These are phyloP conservation scores for Schizosaccharomyces lindneri DNA, from an alignment of 805 yeast species.

Conservation along the genomic window DNA sequence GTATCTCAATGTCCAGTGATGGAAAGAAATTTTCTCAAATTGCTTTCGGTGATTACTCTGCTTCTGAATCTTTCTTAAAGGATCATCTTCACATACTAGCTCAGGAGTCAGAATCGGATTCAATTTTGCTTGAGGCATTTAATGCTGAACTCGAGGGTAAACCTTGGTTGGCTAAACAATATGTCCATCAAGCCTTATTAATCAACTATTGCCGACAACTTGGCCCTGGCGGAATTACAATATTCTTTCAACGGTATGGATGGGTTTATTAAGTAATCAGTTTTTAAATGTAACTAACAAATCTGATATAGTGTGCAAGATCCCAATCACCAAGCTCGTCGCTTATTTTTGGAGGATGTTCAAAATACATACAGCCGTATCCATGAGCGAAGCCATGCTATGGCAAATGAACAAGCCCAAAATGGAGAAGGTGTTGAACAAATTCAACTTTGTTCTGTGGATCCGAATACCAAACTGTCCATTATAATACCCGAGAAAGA, in stretches of 20 bases:
- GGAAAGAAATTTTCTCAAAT: conserved; percentile 44
- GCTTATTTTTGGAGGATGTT: conserved; percentile 51
- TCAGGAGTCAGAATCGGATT: conserved; percentile 68
- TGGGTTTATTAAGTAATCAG: too few species aligned
- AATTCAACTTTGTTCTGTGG: conserved; percentile 71
- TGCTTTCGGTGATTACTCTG: conserved; percentile 22
- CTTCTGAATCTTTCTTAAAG: conserved; percentile 27
- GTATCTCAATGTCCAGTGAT: conserved; percentile 24
- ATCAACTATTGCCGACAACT: conserved; percentile 38
- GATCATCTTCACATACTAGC: conserved; percentile 35
- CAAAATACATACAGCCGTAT: conserved; percentile 54
- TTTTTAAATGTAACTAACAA: too few species aligned
- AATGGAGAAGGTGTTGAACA: conserved; percentile 30
- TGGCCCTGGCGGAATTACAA: conserved; percentile 27
- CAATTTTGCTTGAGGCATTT: conserved; percentile 78
- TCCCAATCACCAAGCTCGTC: conserved; percentile 32
- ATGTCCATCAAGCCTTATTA: conserved; percentile 58
- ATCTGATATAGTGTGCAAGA: neutral
- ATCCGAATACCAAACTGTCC: conserved; percentile 51
- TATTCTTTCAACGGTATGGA: conserved; percentile 41
- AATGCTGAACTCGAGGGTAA: conserved; percentile 51
- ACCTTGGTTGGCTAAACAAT: conserved; percentile 27
- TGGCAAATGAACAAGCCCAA: conserved; percentile 27
- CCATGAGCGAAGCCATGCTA: conserved; percentile 41
- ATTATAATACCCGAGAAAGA: conserved; percentile 45